These are phyloP conservation scores for Cladosporium sp. DNA, from an alignment of 2,329 filamentous ascomycete species.

Conservation along the genomic window DNA sequence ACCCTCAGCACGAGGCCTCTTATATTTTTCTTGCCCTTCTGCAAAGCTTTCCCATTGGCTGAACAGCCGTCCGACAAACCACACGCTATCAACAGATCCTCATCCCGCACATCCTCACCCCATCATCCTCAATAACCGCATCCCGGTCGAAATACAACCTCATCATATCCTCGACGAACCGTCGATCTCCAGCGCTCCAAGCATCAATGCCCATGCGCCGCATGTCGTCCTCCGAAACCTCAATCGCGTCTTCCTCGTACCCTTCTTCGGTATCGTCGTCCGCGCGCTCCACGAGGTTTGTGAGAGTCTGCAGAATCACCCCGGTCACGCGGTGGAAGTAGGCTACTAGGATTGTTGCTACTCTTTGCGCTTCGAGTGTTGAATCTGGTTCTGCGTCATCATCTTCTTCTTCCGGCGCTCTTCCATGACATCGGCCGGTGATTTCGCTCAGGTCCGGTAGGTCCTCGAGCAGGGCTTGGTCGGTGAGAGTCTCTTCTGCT, in stretches of 20 bases:
- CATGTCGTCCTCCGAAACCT: slow-evolving; percentile 61
- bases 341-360: slow-evolving; percentile 69
- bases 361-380: slow-evolving; percentile 22
- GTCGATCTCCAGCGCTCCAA: slow-evolving; percentile 69
- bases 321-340: slow-evolving; percentile 77
- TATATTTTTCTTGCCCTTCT: no score
- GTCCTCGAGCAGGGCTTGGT: slow-evolving; percentile 42
- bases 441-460: slow-evolving; percentile 27
- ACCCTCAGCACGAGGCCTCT: no score
- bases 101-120: slow-evolving; percentile 59
- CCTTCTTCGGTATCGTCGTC: slow-evolving; percentile 36
- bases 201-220: slow-evolving; percentile 71
- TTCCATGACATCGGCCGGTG: background rate
- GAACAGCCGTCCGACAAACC: no score
- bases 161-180: slow-evolving; percentile 61
- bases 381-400: slow-evolving; percentile 14
- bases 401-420: no score
- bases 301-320: slow-evolving; percentile 58
- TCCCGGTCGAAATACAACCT: slow-evolving; percentile 62
- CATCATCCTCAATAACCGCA: slow-evolving; percentile 68
- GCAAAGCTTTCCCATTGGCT: no score
- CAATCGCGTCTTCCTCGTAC: slow-evolving; percentile 34
- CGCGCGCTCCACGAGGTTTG: slow-evolving; percentile 55
- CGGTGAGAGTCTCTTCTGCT: slow-evolving; percentile 51
- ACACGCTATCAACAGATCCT: slow-evolving; percentile 23